These are phyloP conservation scores for Arachnopeziza araneosa DNA, from an alignment of 2,329 filamentous ascomycete genomes.

Conservation along the genomic window DNA sequence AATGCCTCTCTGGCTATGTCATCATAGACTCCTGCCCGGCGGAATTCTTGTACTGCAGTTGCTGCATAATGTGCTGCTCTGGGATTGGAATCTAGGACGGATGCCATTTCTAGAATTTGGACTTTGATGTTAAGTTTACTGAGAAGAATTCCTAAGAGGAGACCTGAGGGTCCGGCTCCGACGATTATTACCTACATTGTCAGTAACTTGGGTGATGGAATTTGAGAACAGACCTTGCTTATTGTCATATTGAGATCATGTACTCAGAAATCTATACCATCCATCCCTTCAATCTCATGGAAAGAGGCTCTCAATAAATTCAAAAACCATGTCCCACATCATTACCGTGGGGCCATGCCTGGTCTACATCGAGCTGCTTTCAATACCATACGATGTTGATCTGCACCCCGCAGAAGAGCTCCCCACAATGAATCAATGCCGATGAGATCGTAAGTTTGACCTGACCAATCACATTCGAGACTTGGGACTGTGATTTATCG, in stretches of 20 bases:
- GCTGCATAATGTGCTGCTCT: slow-evolving; percentile 57
- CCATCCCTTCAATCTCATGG: no score
- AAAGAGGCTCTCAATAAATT: background rate
- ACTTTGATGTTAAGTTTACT: slow-evolving; percentile 48
- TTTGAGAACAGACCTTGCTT: background rate
- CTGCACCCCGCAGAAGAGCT: background rate
- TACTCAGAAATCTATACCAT: background rate
- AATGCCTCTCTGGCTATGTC: slow-evolving; percentile 40
- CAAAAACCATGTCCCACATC: background rate
- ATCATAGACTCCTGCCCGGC: slow-evolving; percentile 51
- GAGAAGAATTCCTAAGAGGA: slow-evolving; percentile 46
- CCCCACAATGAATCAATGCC: no score
- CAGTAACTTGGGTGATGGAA: background rate
- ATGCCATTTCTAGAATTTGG: slow-evolving; percentile 49
- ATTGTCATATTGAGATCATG: background rate
- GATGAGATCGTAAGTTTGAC: no score
- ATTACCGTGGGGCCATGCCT: background rate
- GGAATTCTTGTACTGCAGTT: slow-evolving; percentile 51
- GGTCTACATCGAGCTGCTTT: background rate
- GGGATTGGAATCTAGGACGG: slow-evolving; percentile 51
- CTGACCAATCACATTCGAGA: no score
- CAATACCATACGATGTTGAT: background rate
- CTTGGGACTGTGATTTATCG: no score
- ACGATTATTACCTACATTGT: slow-evolving; percentile 37
- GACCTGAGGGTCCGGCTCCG: slow-evolving; percentile 44